Base-by-base conservation (phyloP, 345 rosid genomes). In the Hibiscus mutabilis region DNA sequence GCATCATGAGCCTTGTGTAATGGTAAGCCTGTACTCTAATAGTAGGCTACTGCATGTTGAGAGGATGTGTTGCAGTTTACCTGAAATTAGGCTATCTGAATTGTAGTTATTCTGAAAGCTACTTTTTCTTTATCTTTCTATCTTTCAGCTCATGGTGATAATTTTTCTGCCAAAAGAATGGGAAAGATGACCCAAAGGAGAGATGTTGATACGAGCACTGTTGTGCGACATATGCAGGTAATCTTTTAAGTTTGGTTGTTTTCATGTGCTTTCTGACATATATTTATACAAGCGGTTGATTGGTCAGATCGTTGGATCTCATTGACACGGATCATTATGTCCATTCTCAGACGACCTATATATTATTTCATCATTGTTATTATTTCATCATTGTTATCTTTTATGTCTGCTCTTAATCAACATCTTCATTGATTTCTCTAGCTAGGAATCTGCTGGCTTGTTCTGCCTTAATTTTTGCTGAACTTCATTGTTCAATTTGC, bases 131-230 rank as follows among this genome's bases (percentile, higher is more conserved):
- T 31, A 5, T 31, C 6, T 35, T 6, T 49, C 7, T 5, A 16
- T 70, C n/a, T 79, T 73, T 73, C 81, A 90, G 91, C 84, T 63
- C 91, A 88, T 73, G 84, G 76, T 0, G 95, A 92, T 60, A 83
- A 68, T 80, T 88, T 84, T 82, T 90, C 89, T 33, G 90, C 91
- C 2, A 92, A 82, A 82, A 86, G 97, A 72, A 94, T 91, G 92
- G 84, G 99, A 80, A 92, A 89, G 75, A 91, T 90, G 69, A 90
- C 95, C 6, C 96, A 91, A 71, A 91, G 97, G 89, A 86, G 88
- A 68, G 90, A 93, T 68, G 97, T 94, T 69, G 97, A 94, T 69
- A 94, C 96, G 5, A 94, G 96, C 77, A 85, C 97, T 22, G 96
- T 92, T 75, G 97, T 89, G 25, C 86, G 81, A 55, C 90, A 90